Base-by-base conservation (phyloP, 768 basidiomycete species). In the Coprinopsis marcescibilis region DNA sequence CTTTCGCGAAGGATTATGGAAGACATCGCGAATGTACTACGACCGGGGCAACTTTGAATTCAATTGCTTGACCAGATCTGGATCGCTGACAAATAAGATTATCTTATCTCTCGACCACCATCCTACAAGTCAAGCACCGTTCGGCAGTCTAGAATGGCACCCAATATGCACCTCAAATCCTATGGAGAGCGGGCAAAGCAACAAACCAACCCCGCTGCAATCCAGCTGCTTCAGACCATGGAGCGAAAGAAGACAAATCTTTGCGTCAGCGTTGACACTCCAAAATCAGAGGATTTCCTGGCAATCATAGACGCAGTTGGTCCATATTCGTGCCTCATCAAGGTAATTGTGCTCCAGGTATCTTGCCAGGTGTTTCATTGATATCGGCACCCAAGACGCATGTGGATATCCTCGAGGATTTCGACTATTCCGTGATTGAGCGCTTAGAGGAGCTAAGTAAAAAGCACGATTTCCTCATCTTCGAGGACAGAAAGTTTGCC, bases 401-500 rank as follows among this genome's bases (percentile, higher is more conserved):
- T 60, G 78, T 97, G 54, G 96, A 99, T 64, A 87, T 99, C 55
- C 74, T 99, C 47, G 85, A 92, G 55, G 93, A 98, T 67, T 98
- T 92, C 63, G 80, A 92, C 36, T 64, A 69, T 8, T 75, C 74
- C 5, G 65, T 97, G 37, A 78, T 94, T 46, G 70, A 79, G 33
- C 71, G 75, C 35, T 72, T 99, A 33, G 75, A 80, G 50, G 71
- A 72, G 27, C 78, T 98, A 5, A 83, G 85, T 58, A 58, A 65
- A 37, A 84, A 87, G 61, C 81, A 96, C 52, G 90, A 96, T 58
- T 99, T 98, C 68, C 64, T 95, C 43, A 93, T 97, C 56, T 99
- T 98, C 56, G 96, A 98, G 69, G 96, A 99, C 70, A 76, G 96
- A 54, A 99, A 99, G 65, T 99, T 99, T 58, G 95, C 96, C 3